Evolutionary conservation across 2,329 filamentous ascomycete species (phyloP).

Genomic region (Aspergillus cejpii): DNA sequence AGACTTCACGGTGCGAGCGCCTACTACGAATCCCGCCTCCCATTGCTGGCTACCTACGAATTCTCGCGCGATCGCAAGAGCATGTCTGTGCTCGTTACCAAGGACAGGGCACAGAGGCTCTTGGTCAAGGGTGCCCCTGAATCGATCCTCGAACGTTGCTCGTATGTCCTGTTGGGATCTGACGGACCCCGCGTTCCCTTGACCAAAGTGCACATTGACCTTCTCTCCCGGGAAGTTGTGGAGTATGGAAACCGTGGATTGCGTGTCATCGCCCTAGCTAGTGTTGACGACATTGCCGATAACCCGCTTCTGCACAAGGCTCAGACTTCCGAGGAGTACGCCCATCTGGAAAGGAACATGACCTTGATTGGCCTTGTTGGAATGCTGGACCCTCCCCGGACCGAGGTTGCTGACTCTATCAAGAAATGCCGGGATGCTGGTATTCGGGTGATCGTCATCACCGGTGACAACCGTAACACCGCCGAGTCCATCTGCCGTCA

Average conservation of each 20-base stretch:
- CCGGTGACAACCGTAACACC: conserved; percentile 94
- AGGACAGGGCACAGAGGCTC: conserved; percentile 65
- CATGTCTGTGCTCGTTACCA: conserved; percentile 89
- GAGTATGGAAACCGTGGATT: conserved; percentile 89
- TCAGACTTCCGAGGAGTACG: conserved; percentile 76
- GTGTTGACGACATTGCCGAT: conserved; percentile 65
- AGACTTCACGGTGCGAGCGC: conserved; percentile 75
- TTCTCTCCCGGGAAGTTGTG: conserved; percentile 72
- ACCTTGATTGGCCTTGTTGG: conserved; percentile 88
- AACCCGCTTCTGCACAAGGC: conserved; percentile 66
- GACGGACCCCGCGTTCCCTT: conserved; percentile 71
- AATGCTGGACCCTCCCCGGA: conserved; percentile 94
- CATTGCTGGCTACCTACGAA: conserved; percentile 80
- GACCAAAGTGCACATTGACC: conserved; percentile 58
- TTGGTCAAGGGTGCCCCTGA: conserved; percentile 96
- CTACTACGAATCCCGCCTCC: conserved; percentile 70
- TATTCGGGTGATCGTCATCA: conserved; percentile 96
- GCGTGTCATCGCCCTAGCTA: conserved; percentile 88
- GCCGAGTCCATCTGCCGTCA: conserved; percentile 96
- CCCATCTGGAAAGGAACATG: conserved; percentile 83
- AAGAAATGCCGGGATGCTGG: conserved; percentile 84
- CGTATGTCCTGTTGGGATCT: conserved; percentile 68
- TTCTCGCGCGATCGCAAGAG: conserved; percentile 98
- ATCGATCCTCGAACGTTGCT: conserved; percentile 86
- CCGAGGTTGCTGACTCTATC: conserved; percentile 82